Base-by-base conservation (phyloP, 805 yeast species). In the Brettanomyces nanus region DNA sequence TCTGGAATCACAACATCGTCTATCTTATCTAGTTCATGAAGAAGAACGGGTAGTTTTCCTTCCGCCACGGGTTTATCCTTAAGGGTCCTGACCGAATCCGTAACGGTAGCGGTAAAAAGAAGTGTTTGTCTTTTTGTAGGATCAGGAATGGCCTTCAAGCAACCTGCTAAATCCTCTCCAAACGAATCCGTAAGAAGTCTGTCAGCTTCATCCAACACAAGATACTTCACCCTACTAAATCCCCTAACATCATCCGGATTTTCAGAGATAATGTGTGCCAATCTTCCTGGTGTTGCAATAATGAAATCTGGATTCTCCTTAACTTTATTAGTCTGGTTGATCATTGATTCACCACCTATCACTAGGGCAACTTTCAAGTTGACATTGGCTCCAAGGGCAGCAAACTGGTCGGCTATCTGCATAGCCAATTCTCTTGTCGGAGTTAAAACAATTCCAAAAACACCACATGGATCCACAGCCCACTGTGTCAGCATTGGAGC, bases 121-220 rank as follows among this genome's bases (percentile, higher is more conserved):
- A 90, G 64, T 0, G 97, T 92, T 59, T 90, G 97, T 51, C 98
- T 73, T 39, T 73, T 66, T 3, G 68, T 69, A 2, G 94, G 66
- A 1, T 73, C 63, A 0, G 98, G 96, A 28, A 92, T 60, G 0
- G 77, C 73, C 5, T 68, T 65, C 51, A 90, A 72, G 52, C 96
- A 86, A 18, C 74, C 69, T 35, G 73, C 72, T 42, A 92, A 65
- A 59, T 90, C 95, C 25, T 75, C 71, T 7, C 89, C 80, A 60
- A 92, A 87, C 33, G 94, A 82, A 39, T 79, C 76, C 33, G 92
- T 85, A 45, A 92, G 71, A 22, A 92, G 63, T 44, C 96, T 72
- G 68, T 92, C 98, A 1, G 98, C 98, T 64, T 90, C 98, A 68
- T 92, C 98, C 2, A 92, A 65, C 3, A 92, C 97, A 37, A 92